Conservation (phyloP, 192 early-diverging fungal genomes). For the Geranomyces variabilis region DNA sequence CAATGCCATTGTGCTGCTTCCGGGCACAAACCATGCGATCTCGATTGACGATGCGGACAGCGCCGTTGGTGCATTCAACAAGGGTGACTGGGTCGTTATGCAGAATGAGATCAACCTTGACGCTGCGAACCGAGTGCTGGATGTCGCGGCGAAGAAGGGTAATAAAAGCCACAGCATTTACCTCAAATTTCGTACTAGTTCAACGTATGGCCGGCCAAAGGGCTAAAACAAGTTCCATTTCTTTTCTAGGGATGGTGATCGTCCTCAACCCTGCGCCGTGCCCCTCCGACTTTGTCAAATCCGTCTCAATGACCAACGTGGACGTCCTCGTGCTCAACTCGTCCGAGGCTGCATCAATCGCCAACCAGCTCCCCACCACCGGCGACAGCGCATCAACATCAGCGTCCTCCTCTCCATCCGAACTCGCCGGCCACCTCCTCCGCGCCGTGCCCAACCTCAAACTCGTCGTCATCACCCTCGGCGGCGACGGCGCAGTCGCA, state of each 20-base stretch:
- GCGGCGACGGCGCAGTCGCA: constrained; percentile 65
- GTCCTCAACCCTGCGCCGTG: constrained; percentile 89
- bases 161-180: neutral
- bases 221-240: neutral
- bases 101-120: constrained; percentile 81
- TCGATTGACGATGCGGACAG: constrained; percentile 29
- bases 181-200: neutral
- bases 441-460: constrained; percentile 49
- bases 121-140: constrained; percentile 26
- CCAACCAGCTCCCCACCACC: constrained; percentile 21
- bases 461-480: constrained; percentile 71
- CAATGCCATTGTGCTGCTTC: constrained; percentile 82
- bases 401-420: constrained; percentile 3
- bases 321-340: constrained; percentile 85
- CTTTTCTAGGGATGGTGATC: constrained; percentile 61
- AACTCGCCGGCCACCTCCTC: constrained; percentile 39
- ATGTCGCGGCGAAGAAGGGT: constrained; percentile 22
- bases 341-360: constrained; percentile 60
- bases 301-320: constrained; percentile 54
- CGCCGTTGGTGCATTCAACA: constrained; percentile 57
- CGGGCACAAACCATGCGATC: constrained; percentile 44
- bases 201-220: too few relatives aligned
- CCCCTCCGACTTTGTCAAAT: constrained; percentile 46
- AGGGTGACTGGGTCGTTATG: constrained; percentile 78
- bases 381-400: neutral